Evolutionary conservation across 2,329 filamentous ascomycete species (phyloP).

Genomic region (Colletotrichum euphorbiae): DNA sequence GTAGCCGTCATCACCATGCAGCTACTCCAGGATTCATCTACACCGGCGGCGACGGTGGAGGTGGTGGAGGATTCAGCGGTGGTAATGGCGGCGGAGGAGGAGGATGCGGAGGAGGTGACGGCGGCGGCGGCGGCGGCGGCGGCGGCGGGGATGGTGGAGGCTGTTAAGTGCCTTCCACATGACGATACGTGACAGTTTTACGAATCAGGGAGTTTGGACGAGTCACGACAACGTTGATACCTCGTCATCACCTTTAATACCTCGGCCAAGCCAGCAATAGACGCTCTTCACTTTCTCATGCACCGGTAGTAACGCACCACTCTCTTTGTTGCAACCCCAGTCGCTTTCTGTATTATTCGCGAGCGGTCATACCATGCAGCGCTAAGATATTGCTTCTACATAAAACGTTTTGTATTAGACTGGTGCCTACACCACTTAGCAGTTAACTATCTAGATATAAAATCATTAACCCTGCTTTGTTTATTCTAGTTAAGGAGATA

Average conservation of each 20-base stretch:
- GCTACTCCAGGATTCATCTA: neutral
- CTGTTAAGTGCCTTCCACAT: neutral
- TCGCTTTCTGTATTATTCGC: no score
- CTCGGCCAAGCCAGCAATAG: neutral
- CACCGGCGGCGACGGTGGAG: neutral
- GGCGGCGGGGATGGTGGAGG: conserved; percentile 2
- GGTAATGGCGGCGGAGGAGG: neutral
- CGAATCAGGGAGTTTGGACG: neutral
- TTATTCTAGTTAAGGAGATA: no score
- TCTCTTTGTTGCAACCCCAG: no score
- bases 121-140: neutral
- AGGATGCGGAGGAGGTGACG: neutral
- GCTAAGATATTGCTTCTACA: no score
- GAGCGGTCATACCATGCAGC: no score
- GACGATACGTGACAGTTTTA: no score
- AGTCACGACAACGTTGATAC: neutral
- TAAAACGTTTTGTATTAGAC: no score
- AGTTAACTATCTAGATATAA: no score
- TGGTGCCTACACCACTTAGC: no score
- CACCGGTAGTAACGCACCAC: no score
- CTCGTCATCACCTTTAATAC: neutral
- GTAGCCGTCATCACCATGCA: neutral
- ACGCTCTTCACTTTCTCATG: neutral
- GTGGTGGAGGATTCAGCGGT: neutral
- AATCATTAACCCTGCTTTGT: no score